Base-by-base conservation (phyloP, 176 grass and related monocot genomes). In the Cenchrus americanus region DNA sequence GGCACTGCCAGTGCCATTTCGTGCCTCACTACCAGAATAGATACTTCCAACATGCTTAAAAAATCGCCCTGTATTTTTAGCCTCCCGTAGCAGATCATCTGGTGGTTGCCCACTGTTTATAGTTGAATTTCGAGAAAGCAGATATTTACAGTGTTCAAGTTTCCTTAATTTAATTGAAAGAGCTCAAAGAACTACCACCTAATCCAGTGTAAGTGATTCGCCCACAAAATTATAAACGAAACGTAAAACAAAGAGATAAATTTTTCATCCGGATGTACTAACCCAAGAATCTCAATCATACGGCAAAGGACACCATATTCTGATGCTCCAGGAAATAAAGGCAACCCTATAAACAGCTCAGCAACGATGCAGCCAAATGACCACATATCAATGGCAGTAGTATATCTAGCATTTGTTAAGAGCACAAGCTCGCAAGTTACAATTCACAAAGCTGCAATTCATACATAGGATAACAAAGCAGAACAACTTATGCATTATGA, bases 311-410 rank as follows among this genome's bases (percentile, higher is more conserved):
- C 93, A 86, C 96, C 97, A 42, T 90, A 99, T 88, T 99, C 93
- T 69, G 97, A 99, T 47, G 93, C 89, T 60, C 93, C 97, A 69
- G 93, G 97, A 84, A 99, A 99, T 87, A 99, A 90, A 92, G 97
- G 97, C 62, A 99, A 71, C 5, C 97, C 97, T 77, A 99, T 92
- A 84, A 92, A 99, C 50, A 99, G 77, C 77, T 99, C 97, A 32
- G 93, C 93, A 67, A 96, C 91, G 61, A 99, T 94, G 78, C 97
- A 99, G 19, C 97, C 97, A 26, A 99, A 90, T 47, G 97, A 99
- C 97, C 97, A 99, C 97, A 99, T 99, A 86, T 96, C 97, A 76
- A 99, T 99, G 40, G 97, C 86, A 65, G 93, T 89, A 71, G 89
- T 94, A 89, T 98, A 98, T 96, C 96, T 98, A 83, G 75, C 62